Conservation (phyloP, 371 early-diverging fungal species). For the Gilbertella persicaria region DNA sequence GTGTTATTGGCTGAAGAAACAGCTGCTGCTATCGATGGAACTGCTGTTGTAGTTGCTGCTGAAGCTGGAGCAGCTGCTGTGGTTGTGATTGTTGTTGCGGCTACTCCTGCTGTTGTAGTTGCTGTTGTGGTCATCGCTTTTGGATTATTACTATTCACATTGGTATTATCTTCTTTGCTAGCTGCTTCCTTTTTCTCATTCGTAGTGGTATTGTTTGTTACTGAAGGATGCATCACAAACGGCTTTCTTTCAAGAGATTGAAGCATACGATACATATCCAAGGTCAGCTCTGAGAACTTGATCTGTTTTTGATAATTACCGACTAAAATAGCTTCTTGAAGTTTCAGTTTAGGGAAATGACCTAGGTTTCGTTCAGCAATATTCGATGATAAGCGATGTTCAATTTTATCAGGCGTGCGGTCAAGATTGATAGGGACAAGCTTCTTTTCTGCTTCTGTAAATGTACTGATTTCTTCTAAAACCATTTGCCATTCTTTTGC, state of each 20-base stretch:
- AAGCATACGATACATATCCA: constrained; percentile 95
- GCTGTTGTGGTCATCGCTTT: background rate
- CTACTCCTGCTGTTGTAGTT: background rate
- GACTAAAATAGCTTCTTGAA: constrained; percentile 94
- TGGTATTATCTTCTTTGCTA: constrained; percentile 1
- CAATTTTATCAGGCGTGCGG: constrained; percentile 57
- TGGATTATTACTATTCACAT: background rate
- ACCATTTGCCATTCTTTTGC: constrained; percentile 93
- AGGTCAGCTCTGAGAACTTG: constrained; percentile 93
- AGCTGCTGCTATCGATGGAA: background rate
- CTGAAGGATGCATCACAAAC: constrained; percentile 10
- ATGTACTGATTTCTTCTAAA: constrained; percentile 84
- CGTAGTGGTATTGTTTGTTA: background rate
- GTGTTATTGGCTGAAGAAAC: background rate
- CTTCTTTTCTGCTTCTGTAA: constrained; percentile 89
- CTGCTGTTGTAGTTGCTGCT: background rate
- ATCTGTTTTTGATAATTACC: constrained; percentile 91
- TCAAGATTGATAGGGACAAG: constrained; percentile 74
- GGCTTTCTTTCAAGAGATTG: constrained; percentile 75
- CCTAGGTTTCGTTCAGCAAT: constrained; percentile 55
- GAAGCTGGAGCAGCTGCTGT: background rate
- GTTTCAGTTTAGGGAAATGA: constrained; percentile 36
- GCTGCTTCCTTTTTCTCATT: constrained; percentile 10
- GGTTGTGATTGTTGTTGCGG: background rate
- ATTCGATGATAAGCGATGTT: constrained; percentile 63